Evolutionary conservation across 441 rosid species (phyloP).

Genomic region (Biscutella laevigata): DNA sequence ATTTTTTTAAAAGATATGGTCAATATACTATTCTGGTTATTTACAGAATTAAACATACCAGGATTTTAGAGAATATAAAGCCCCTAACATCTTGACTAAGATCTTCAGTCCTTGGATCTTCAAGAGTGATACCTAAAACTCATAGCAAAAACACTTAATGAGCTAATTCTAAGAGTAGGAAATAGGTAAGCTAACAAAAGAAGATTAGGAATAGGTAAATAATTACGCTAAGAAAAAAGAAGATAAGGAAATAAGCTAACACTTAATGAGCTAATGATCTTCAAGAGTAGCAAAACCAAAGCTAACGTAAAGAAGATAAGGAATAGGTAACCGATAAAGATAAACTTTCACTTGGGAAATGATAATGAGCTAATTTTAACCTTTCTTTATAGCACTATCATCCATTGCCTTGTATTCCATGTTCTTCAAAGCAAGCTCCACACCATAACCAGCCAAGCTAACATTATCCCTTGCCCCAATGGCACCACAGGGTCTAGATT

Average conservation of each 20-base stretch:
- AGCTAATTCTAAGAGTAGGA: too few relatives aligned
- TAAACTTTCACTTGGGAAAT: not conserved
- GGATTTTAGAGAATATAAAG: constrained; percentile 86
- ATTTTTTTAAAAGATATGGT: not conserved
- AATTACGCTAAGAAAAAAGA: too few relatives aligned
- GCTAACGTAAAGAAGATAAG: not conserved
- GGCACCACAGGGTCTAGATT: constrained; percentile 70
- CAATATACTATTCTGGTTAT: not conserved
- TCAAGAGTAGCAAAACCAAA: constrained; percentile 7
- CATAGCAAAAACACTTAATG: constrained; percentile 24
- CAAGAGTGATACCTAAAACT: constrained; percentile 84
- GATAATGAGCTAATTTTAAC: constrained; percentile 30
- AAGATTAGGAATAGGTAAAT: too few relatives aligned
- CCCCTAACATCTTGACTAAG: constrained; percentile 99
- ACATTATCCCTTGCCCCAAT: constrained; percentile 67
- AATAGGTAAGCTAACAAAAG: too few relatives aligned
- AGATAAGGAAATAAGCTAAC: too few relatives aligned
- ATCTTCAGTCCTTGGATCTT: constrained; percentile 98
- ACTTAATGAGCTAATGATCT: too few relatives aligned
- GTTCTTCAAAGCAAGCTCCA: constrained; percentile 98
- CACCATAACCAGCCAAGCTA: constrained; percentile 96
- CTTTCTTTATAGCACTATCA: constrained; percentile 90
- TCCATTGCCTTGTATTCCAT: constrained; percentile 99
- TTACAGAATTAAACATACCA: constrained; percentile 45
- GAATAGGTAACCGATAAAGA: not conserved